Base-by-base conservation (phyloP, 306 rosid species). In the Rosa chinensis region DNA sequence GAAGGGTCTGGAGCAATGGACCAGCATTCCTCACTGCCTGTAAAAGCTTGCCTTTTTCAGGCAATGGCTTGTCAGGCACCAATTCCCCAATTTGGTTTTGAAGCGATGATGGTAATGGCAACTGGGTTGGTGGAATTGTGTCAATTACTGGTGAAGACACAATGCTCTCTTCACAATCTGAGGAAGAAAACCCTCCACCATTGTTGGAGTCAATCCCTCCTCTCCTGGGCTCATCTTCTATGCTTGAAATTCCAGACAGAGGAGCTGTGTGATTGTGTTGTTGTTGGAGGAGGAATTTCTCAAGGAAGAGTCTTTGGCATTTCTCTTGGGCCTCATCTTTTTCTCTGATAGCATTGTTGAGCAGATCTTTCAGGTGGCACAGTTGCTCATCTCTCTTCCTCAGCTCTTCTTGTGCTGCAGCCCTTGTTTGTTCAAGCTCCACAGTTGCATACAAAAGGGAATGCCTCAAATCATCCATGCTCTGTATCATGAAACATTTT, bases 11-110 rank as follows among this genome's bases (percentile, higher is more conserved):
- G 42, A 95, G 99, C 1, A 95, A 86, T 68, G 99, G 99, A 6
- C 99, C 99, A 2, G 99, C 99, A 87, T 95, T 90, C 98, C 93
- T 93, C 49, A 95, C 99, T 8, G 99, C 99, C 83, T 93, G 93
- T 49, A 95, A 86, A 70, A 95, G 99, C 89, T 93, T 95, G 2
- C 99, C 99, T 18, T 95, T 95, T 80, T 95, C 99, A 37, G 99
- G 99, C 49, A 95, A 88, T 66, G 96, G 88, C 82, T 88, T 93
- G 10, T 90, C 94, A 45, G 85, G 66, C 48, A 85, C 69, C 6
- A 89, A 64, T 61, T 91, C 96, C 35, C 85, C 75, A 82, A 85
- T 74, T 70, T 89, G 66, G 18, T 77, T 80, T 11, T 82, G 66
- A 25, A 78, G 48, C 14, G 82, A 47, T 6, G 80, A 25, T 3